These are phyloP conservation scores for Theobroma grandiflorum DNA, from an alignment of 441 rosid genomes.

Conservation along the genomic window DNA sequence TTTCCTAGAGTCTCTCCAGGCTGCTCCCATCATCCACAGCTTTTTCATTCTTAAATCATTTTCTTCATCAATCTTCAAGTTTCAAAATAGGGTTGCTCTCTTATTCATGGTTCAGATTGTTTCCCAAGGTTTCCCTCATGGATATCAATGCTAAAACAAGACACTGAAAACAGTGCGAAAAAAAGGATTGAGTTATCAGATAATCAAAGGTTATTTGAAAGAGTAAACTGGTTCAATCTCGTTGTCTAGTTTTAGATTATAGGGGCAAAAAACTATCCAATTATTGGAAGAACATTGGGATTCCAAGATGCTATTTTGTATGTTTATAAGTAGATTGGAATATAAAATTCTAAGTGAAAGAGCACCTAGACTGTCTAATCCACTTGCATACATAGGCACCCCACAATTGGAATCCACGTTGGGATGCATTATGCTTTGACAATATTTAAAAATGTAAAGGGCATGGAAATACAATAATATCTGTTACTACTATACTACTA, in stretches of 20 bases:
- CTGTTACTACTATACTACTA: background rate
- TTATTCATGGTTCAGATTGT: background rate
- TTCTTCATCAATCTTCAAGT: background rate
- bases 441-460: background rate
- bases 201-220: too few species aligned
- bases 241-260: background rate
- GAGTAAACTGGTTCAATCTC: background rate
- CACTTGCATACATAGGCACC: conserved; percentile 26
- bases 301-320: conserved; percentile 32
- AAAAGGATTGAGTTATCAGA: too few species aligned
- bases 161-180: too few species aligned
- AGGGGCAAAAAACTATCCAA: conserved; percentile 12
- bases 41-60: background rate
- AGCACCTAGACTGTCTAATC: conserved; percentile 27
- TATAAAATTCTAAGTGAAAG: conserved; percentile 28
- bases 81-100: background rate
- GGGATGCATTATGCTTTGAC: conserved; percentile 38
- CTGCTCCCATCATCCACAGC: background rate
- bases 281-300: conserved; percentile 37
- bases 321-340: conserved; percentile 8
- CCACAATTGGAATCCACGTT: conserved; percentile 46
- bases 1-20: conserved; percentile 11
- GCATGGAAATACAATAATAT: background rate
- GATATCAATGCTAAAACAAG: too few species aligned
- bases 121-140: too few species aligned